Conservation (phyloP, 495 filamentous ascomycete genomes). For the Collariella sp. region DNA sequence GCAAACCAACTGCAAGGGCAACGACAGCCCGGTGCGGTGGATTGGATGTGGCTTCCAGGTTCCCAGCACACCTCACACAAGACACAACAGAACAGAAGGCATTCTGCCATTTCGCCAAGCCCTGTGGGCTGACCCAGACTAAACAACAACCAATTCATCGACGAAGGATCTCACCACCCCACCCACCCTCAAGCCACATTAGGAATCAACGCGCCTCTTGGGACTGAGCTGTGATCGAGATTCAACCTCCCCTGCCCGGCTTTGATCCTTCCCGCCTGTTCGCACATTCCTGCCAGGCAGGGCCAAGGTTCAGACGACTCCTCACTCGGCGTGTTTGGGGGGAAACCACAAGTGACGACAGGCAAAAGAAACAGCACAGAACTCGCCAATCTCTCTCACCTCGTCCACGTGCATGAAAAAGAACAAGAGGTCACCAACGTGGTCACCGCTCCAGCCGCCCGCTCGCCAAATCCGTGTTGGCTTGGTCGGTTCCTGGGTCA, state of each 20-base stretch:
- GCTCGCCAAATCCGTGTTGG: background rate
- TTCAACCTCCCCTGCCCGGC: too few species aligned
- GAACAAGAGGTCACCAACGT: background rate
- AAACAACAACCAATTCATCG: too few species aligned
- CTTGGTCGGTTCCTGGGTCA: background rate
- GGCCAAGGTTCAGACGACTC: too few species aligned
- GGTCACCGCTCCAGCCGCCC: background rate
- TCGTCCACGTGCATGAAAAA: too few species aligned
- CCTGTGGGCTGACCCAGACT: too few species aligned
- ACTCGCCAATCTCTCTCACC: too few species aligned
- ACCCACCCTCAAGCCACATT: too few species aligned
- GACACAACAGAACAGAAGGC: too few species aligned
- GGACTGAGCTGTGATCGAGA: too few species aligned
- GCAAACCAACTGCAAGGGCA: background rate
- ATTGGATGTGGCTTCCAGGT: background rate
- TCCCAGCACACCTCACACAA: background rate
- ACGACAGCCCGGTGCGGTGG: background rate
- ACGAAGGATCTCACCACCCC: too few species aligned
- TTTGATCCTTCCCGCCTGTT: background rate
- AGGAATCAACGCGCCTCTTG: too few species aligned
- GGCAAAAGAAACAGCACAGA: background rate
- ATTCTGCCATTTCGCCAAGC: background rate
- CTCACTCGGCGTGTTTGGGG: background rate
- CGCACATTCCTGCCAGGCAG: background rate
- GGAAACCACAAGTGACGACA: background rate